phyloP scores from a whole-genome alignment of 768 basidiomycete genomes.

The Suillus decipiens region DNA sequence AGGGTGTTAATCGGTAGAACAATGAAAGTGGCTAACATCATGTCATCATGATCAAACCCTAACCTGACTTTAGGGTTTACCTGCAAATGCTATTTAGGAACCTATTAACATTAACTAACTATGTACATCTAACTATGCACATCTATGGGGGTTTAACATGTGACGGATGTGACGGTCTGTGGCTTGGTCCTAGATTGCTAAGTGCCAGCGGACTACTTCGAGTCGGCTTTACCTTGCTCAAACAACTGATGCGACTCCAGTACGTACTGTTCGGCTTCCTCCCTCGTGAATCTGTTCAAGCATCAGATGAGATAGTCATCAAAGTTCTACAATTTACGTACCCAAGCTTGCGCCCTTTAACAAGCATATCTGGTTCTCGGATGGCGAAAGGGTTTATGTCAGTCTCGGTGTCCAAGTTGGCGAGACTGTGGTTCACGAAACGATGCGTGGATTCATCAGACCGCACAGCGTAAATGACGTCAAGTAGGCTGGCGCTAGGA shows the following conservation, averaged over 20 bases:
- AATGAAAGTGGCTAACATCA: neutral
- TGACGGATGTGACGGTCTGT: conserved; percentile 11
- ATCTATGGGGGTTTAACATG: conserved; percentile 1
- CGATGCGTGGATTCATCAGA: conserved; percentile 93
- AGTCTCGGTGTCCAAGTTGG: conserved; percentile 71
- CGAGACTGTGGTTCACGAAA: conserved; percentile 95
- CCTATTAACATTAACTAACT: neutral
- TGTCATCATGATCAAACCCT: conserved; percentile 33
- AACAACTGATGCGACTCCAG: conserved; percentile 60
- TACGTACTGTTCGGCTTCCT: conserved; percentile 67
- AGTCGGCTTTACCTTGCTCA: conserved; percentile 23
- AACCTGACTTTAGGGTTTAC: conserved; percentile 15
- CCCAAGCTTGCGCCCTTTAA: conserved; percentile 78
- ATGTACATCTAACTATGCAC: neutral
- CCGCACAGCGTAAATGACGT: conserved; percentile 89
- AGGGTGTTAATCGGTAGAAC: neutral
- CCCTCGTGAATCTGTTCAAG: conserved; percentile 58
- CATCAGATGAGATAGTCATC: conserved; percentile 1
- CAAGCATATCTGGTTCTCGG: conserved; percentile 83
- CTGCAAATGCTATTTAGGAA: neutral
- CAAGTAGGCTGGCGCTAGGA: conserved; percentile 74
- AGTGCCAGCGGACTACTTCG: conserved; percentile 25
- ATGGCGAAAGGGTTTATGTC: conserved; percentile 93
- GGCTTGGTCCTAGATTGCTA: neutral
- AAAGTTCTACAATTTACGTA: conserved; percentile 39